Base-by-base conservation (phyloP, 1,284 basidiomycete species). In the Mycena citricolor region DNA sequence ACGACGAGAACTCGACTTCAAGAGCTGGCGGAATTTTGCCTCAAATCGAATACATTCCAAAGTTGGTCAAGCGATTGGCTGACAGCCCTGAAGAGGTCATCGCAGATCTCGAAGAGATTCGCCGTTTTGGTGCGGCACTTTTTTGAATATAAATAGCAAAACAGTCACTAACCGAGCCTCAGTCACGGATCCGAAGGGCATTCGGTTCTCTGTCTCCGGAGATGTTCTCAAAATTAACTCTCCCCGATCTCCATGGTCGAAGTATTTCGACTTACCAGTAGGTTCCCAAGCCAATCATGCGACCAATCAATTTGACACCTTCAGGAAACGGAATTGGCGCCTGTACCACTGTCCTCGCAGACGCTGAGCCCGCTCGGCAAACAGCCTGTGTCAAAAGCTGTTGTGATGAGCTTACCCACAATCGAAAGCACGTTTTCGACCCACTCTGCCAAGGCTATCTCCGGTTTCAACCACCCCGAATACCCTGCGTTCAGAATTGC, bases 391-490 rank as follows among this genome's bases (percentile, higher is more conserved):
- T 81, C 76, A 60, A 88, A 84, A 83, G 90, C 89, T 16, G 73
- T 92, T 28, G 77, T 99, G 29, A 87, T 94, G 62, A 83, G 90
- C 47, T 75, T 99, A 54, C 86, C 94, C 0, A 92, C 93, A 4
- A 97, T 98, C 54, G 97, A 99, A 68, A 94, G 91, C 57, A 88
- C 90, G 8, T 99, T 86, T 64, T 86, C 84, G 12, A 81, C 76
- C 20, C 89, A 95, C 61, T 85, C 83, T 11, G 78, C 90, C 0
- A 90, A 86, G 59, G 85, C 87, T 29, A 81, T 92, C 33, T 69
- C 74, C 59, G 90, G 91, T 13, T 93, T 87, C 62, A 65, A 80
- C 50, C 86, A 97, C 62, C 81, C 86, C 1, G 92, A 97, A 54
- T 86, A 86, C 47, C 87, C 95, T 1, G 87, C 88, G 12, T 68